Evolutionary conservation across 768 basidiomycete species (phyloP), one percentile per base, ranked within the genome.

Genomic region (Termitomyces sp.): DNA sequence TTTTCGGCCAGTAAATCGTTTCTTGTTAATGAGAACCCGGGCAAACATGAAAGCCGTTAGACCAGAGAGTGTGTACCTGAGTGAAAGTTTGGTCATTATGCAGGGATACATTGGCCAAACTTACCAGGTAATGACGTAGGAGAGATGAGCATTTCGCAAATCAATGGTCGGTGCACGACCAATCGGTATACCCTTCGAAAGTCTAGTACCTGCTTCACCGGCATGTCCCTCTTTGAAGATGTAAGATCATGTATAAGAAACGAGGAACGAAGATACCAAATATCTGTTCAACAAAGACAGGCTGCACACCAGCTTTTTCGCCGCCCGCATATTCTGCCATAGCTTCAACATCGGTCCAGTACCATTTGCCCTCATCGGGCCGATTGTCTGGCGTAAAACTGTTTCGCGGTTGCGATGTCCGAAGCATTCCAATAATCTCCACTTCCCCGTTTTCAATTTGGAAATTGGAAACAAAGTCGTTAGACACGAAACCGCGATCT

Each of bases 61-160:
- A 4, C 82, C 88, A 2, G 93, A 95, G 3, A 98, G 77, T 1
- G 93, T 86, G 76, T 91, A 95, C 95, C 95, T 97, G 65, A 42
- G 18, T 20, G 20, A 16, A 14, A 16, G 55, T 20, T 55, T 24
- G 59, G 42, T 43, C 44, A 44, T 34, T 33, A 45, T 14, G 14
- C 40, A 24, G 14, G 0, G 53, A 33, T 53, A 46, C 56, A 36
- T 44, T 18, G 22, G 14, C 33, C 50, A 34, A 40, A 49, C 36
- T 67, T 68, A 95, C 97, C 97, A 99, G 12, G 95, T 99, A 14
- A 90, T 82, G 4, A 97, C 93, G 73, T 99, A 99, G 12, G 93
- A 95, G 7, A 92, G 79, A 74, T 99, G 97, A 37, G 93, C 85
- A 71, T 99, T 99, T 48, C 97, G 82, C 45, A 99, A 75, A 65